Base-by-base conservation (phyloP, 805 yeast species). In the Yamadazyma laniorum region DNA sequence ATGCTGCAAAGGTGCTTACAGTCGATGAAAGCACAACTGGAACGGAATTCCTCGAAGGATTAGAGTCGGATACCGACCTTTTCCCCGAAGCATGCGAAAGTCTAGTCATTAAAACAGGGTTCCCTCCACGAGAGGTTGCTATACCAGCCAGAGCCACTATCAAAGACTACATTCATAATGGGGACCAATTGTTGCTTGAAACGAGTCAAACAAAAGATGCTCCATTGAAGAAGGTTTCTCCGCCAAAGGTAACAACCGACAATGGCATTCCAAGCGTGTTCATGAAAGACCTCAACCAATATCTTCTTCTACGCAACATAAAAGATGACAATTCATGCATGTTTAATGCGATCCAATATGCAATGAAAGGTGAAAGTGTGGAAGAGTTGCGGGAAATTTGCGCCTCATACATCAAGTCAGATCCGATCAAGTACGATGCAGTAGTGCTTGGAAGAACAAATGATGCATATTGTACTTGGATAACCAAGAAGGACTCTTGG, bases 301-400 rank as follows among this genome's bases (percentile, higher is more conserved):
- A 60, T 35, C 49, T 80, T 14, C 67, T 72, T 6, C 61, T 82
- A 6, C 70, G 85, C 19, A 72, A 74, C 34, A 77, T 83, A 40
- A 82, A 85, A 0, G 89, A 85, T 53, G 91, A 85, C 56, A 85
- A 85, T 53, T 82, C 91, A 6, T 85, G 95, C 53, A 59, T 85
- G 37, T 85, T 85, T 61, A 77, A 83, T 48, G 70, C 90, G 0
- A 66, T 85, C 2, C 67, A 80, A 2, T 78, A 76, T 48, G 74
- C 79, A 9, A 43, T 70, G 45, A 61, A 67, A 27, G 68, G 67
- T 29, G 50, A 67, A 1, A 56, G 73, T 22, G 74, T 77, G 14
- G 51, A 58, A 5, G 72, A 75, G 32, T 58, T 84, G 25, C 64
- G 93, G 21, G 52, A 67, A 2, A 53, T 77, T 5, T 82, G 82